Conservation (phyloP, 2,329 filamentous ascomycete genomes). For the Fusarium sp. region DNA sequence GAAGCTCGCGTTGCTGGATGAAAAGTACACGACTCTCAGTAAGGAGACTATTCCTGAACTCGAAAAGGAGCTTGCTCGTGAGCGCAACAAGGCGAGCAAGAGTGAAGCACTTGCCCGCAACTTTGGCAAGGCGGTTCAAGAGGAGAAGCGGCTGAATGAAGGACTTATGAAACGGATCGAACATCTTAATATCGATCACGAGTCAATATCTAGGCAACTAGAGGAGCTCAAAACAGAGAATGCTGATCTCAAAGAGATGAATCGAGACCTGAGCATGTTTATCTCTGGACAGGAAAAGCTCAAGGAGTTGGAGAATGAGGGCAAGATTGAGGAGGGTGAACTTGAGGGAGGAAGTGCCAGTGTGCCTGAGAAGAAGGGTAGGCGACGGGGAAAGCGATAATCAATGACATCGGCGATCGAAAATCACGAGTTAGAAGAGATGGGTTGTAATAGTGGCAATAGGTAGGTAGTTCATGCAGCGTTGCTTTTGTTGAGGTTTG, state of each 20-base stretch:
- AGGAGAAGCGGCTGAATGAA: constrained; percentile 88
- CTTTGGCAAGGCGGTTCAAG: constrained; percentile 80
- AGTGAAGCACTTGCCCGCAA: constrained; percentile 81
- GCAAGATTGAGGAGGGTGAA: constrained; percentile 73
- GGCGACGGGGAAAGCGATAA: constrained; percentile 60
- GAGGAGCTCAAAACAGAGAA: constrained; percentile 71
- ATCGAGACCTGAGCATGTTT: constrained; percentile 87
- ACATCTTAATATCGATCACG: constrained; percentile 74
- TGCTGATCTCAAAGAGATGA: constrained; percentile 83
- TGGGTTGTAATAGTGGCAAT: not conserved
- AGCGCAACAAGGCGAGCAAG: constrained; percentile 75
- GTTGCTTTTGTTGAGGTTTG: not conserved
- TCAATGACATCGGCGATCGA: not conserved
- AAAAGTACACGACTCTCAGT: constrained; percentile 58
- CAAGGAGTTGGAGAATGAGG: constrained; percentile 74
- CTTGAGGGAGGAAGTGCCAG: constrained; percentile 78
- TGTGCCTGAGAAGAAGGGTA: constrained; percentile 70
- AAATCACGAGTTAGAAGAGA: not conserved
- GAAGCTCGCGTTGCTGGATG: constrained; percentile 64
- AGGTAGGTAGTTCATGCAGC: not conserved
- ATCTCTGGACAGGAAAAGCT: constrained; percentile 87
- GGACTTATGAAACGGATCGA: constrained; percentile 86
- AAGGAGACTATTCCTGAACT: constrained; percentile 72
- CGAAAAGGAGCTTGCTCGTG: constrained; percentile 78
- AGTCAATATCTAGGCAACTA: constrained; percentile 67